These are phyloP conservation scores for Volvariella volvacea DNA, from an alignment of 1,284 basidiomycete species.

Conservation along the genomic window DNA sequence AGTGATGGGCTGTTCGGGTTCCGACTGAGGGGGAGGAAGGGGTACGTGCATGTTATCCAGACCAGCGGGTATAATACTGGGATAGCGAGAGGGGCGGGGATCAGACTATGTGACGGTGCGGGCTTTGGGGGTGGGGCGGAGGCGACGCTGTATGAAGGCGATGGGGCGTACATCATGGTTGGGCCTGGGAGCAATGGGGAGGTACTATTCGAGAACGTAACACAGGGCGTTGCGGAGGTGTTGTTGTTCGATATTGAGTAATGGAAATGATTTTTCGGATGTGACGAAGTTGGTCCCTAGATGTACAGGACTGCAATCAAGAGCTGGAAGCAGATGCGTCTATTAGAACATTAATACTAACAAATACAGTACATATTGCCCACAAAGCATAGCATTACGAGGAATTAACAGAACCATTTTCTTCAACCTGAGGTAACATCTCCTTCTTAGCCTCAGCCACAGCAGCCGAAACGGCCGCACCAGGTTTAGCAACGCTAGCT, in stretches of 20 bases:
- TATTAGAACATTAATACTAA: too few relatives aligned
- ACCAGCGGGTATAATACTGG: slow-evolving; percentile 67
- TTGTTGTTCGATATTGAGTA: slow-evolving; percentile 72
- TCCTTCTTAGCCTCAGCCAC: background rate
- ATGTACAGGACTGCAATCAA: too few relatives aligned
- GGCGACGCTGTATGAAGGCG: slow-evolving; percentile 49
- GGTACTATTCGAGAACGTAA: slow-evolving; percentile 52
- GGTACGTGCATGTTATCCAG: slow-evolving; percentile 69
- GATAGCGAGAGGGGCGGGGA: slow-evolving; percentile 44
- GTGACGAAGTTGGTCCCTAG: too few relatives aligned
- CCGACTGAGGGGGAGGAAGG: slow-evolving; percentile 43
- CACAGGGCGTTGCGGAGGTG: slow-evolving; percentile 56
- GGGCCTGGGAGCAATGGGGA: slow-evolving; percentile 31
- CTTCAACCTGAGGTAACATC: too few relatives aligned
- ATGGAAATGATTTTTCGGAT: too few relatives aligned
- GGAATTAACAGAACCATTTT: too few relatives aligned
- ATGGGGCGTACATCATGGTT: slow-evolving; percentile 63
- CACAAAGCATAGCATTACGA: too few relatives aligned
- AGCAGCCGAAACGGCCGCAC: background rate
- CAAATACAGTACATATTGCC: too few relatives aligned
- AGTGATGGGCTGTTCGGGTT: slow-evolving; percentile 37
- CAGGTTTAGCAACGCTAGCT: background rate
- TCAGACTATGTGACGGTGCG: slow-evolving; percentile 32
- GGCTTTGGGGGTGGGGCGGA: too few relatives aligned
- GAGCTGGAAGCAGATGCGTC: too few relatives aligned